Percentiles rank a stretch among this genome's conserved stretches.
These are phyloP conservation scores for Amanita subjunquillea DNA, from an alignment of 768 basidiomycete genomes.

Conservation along the genomic window DNA sequence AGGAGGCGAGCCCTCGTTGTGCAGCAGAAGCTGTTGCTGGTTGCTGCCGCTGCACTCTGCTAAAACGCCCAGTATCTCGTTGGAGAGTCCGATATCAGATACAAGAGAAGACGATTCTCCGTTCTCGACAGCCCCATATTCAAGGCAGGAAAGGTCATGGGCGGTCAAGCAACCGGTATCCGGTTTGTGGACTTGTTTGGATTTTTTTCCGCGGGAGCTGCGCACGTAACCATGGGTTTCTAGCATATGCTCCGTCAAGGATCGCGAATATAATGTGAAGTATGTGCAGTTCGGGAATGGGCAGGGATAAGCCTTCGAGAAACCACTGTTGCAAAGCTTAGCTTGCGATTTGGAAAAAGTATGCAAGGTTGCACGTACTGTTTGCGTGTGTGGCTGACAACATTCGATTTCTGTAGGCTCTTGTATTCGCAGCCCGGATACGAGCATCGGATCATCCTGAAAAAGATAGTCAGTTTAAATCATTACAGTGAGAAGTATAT, in stretches of 20 bases:
- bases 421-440: background rate
- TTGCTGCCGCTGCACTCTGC: background rate
- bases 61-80: background rate
- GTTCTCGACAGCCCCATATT: background rate
- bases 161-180: background rate
- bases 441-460: background rate
- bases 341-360: background rate
- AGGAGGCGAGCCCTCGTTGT: too few relatives aligned
- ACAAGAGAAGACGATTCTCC: background rate
- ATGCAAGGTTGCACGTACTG: background rate
- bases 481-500: background rate
- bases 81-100: background rate
- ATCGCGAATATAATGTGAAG: background rate
- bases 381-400: background rate
- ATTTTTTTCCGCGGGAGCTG: background rate
- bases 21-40: background rate
- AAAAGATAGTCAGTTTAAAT: background rate
- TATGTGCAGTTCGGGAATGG: background rate
- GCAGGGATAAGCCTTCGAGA: background rate
- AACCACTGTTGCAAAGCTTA: background rate
- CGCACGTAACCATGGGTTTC: background rate
- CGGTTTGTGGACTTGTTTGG: background rate
- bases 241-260: background rate
- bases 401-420: conserved; percentile 1
- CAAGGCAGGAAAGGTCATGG: background rate